Evolutionary conservation across 1,284 basidiomycete species (phyloP).

Genomic region (Gomphus sp.): DNA sequence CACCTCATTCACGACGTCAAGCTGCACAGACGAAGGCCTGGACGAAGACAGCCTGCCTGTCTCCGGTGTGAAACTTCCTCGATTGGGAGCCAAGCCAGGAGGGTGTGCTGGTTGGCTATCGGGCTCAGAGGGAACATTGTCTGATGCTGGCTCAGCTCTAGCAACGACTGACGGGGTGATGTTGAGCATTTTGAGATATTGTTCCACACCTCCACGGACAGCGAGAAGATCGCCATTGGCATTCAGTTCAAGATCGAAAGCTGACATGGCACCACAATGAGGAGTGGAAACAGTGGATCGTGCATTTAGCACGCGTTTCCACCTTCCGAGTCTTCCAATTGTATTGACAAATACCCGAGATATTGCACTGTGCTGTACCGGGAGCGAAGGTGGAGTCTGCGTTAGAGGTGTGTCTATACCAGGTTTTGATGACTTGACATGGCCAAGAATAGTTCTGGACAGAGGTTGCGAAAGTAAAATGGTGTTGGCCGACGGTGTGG

Average conservation of each 20-base stretch:
- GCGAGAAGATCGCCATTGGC: conserved; percentile 47
- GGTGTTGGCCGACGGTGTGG: not conserved
- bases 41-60: conserved; percentile 5
- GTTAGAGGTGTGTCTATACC: conserved; percentile 25
- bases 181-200: conserved; percentile 54
- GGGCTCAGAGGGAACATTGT: not conserved
- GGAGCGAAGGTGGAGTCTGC: conserved; percentile 34
- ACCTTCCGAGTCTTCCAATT: conserved; percentile 71
- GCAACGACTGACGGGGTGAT: conserved; percentile 16
- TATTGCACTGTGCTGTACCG: conserved; percentile 53
- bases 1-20: not conserved
- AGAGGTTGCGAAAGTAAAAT: conserved; percentile 21
- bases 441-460: conserved; percentile 31
- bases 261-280: conserved; percentile 46
- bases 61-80: conserved; percentile 1
- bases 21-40: not conserved
- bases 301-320: conserved; percentile 68
- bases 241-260: conserved; percentile 59
- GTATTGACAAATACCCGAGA: conserved; percentile 75
- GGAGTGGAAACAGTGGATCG: conserved; percentile 30
- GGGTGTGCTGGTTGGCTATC: not conserved
- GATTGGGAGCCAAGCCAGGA: conserved; percentile 1
- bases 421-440: conserved; percentile 19
- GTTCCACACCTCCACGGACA: conserved; percentile 54
- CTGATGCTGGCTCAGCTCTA: conserved; percentile 4